Evolutionary conservation across 225 moss, liverwort and hornwort species (phyloP).

Genomic region (Lunularia cruciata): DNA sequence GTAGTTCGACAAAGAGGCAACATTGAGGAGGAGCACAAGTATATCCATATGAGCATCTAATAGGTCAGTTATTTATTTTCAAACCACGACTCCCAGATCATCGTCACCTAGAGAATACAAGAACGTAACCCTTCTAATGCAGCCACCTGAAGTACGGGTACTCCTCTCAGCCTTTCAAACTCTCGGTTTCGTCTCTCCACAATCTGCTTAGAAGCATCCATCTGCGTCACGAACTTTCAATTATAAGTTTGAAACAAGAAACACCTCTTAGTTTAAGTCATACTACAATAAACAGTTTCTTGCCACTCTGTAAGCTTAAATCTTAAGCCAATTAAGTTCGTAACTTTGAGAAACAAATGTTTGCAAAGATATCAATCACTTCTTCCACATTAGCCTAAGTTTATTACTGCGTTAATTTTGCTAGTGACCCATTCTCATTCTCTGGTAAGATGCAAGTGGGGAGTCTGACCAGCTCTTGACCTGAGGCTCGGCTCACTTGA

Average conservation of each 20-base stretch:
- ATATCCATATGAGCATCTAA: too few species aligned
- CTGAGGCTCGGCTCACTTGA: conserved; percentile 88
- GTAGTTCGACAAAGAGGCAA: conserved; percentile 18
- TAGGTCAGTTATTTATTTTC: too few species aligned
- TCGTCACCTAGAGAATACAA: not conserved
- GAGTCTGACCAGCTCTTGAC: conserved; percentile 90
- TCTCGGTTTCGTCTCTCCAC: conserved; percentile 73
- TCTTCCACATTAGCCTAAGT: too few species aligned
- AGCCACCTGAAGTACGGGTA: conserved; percentile 66
- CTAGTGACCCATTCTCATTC: too few species aligned
- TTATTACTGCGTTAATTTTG: too few species aligned
- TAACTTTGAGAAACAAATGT: too few species aligned
- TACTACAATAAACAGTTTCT: not conserved
- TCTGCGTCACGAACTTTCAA: conserved; percentile 41
- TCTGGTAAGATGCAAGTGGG: too few species aligned
- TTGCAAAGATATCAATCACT: too few species aligned
- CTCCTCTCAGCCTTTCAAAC: conserved; percentile 81
- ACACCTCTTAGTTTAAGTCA: too few species aligned
- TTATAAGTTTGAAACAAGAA: not conserved
- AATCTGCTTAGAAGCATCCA: conserved; percentile 76
- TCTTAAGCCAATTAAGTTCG: too few species aligned
- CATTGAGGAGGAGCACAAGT: not conserved
- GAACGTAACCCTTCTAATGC: not conserved
- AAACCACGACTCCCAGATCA: not conserved
- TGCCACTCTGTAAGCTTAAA: too few species aligned